phyloP scores from a whole-genome alignment of 371 early-diverging fungal genomes.

The Mortierella sp. region DNA sequence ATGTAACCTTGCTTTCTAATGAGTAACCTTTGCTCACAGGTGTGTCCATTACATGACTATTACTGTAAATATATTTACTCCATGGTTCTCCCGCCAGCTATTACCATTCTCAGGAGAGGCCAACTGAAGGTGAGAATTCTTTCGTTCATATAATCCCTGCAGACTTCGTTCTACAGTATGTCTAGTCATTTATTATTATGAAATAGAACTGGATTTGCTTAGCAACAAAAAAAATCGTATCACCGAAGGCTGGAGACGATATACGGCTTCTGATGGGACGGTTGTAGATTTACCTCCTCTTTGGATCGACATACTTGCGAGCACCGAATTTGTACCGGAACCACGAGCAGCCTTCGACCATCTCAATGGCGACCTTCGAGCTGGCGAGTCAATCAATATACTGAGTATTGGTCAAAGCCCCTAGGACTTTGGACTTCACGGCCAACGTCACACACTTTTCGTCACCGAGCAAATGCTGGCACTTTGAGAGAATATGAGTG shows the following conservation, averaged over 20 bases:
- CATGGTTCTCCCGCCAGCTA: too few relatives aligned
- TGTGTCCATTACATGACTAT: too few relatives aligned
- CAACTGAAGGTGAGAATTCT: too few relatives aligned
- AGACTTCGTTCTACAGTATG: conserved; percentile 3
- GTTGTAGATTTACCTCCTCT: conserved; percentile 8
- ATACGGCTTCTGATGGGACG: conserved; percentile 22
- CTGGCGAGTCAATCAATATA: conserved; percentile 13
- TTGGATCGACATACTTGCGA: conserved; percentile 21
- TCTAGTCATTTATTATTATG: conserved; percentile 5
- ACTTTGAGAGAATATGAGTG: conserved; percentile 26
- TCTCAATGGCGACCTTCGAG: conserved; percentile 19
- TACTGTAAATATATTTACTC: too few relatives aligned
- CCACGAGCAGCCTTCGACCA: conserved; percentile 19
- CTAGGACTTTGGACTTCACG: conserved; percentile 16
- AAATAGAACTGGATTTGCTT: conserved; percentile 25
- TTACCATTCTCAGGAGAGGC: too few relatives aligned
- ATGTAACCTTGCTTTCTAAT: too few relatives aligned
- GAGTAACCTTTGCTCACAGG: too few relatives aligned
- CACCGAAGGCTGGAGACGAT: conserved; percentile 19
- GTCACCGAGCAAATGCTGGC: conserved; percentile 38
- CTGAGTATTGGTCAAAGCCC: conserved; percentile 34
- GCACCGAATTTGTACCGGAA: conserved; percentile 18
- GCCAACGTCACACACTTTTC: conserved; percentile 12
- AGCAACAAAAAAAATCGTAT: conserved; percentile 22
- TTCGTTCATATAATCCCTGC: conserved; percentile 3